Base-by-base conservation (phyloP, 1,284 basidiomycete species). In the Trametes polyzona region DNA sequence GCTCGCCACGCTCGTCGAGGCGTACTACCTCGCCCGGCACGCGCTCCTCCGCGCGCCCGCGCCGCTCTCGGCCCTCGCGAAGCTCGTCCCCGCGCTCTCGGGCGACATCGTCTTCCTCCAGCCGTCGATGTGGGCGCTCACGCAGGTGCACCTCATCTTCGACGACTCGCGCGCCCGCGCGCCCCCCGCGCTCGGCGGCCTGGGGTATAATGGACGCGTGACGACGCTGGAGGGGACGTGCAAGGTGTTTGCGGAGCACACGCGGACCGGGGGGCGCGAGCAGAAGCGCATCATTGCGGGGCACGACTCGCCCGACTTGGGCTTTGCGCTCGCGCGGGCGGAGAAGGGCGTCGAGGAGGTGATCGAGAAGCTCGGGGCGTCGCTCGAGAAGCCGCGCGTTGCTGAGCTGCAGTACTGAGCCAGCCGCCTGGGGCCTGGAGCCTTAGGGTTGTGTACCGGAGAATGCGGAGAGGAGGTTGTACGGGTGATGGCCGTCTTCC, bases 121-220 rank as follows among this genome's bases (percentile, higher is more conserved):
- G 65, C 88, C 89, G 1, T 76, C 88, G 1, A 73, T 88, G 35
- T 90, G 86, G 68, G 75, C 78, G 10, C 75, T 92, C n/a, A 80
- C 79, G 5, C 74, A 75, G 44, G 75, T 87, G 8, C 89, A 91
- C 64, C 71, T 90, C 44, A 76, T 89, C 40, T 88, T 89, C 63
- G 86, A 90, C 61, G 87, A 90, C 67, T 83, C 85, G 12, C 79
- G 84, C 27, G 88, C 89, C 16, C 78, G 86, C 1, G 67, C 81
- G 40, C 57, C 81, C 9, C 81, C 86, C 0, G 73, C 75, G 50
- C 74, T 83, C 48, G 88, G 87, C 4, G 88, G 88, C 2, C 74
- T 91, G 5, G 87, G 87, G 26, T 91, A 89, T 65, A 67, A 69
- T 19, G 63, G 63, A 24, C 81, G 52, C 36, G 50, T 64, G 44